Evolutionary conservation across 1,284 basidiomycete genomes (phyloP).

Genomic region (Sporisorium graminicola): DNA sequence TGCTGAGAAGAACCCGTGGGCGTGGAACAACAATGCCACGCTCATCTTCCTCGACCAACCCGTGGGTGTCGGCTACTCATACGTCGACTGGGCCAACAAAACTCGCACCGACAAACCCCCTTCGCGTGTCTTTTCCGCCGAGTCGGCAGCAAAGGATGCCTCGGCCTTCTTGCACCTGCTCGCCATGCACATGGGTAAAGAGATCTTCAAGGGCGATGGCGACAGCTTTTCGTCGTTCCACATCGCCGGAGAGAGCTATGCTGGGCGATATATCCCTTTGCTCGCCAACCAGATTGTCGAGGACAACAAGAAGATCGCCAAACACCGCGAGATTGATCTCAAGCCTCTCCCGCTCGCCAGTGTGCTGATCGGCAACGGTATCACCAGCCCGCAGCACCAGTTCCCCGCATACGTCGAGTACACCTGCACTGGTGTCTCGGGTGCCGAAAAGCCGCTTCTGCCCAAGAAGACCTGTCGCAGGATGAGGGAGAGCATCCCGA

Average conservation of each 20-base stretch:
- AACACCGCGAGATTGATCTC: conserved; percentile 59
- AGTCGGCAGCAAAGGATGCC: conserved; percentile 62
- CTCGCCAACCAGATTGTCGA: conserved; percentile 61
- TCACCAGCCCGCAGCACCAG: conserved; percentile 64
- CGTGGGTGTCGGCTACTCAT: conserved; percentile 66
- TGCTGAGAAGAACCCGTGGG: conserved; percentile 59
- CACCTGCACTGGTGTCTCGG: conserved; percentile 61
- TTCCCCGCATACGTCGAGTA: conserved; percentile 65
- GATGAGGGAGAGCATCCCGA: conserved; percentile 54
- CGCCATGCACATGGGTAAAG: conserved; percentile 54
- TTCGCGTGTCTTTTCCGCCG: conserved; percentile 54
- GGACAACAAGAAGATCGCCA: conserved; percentile 60
- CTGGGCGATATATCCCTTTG: conserved; percentile 64
- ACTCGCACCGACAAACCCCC: conserved; percentile 56
- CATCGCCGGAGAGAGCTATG: conserved; percentile 67
- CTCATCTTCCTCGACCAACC: conserved; percentile 68
- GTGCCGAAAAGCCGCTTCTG: conserved; percentile 51
- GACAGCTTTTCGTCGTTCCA: conserved; percentile 50
- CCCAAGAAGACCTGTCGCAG: conserved; percentile 48
- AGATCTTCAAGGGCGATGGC: conserved; percentile 39
- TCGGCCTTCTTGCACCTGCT: conserved; percentile 67
- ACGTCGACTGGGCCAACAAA: conserved; percentile 66
- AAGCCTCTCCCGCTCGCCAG: conserved; percentile 58
- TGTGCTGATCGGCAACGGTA: conserved; percentile 68
- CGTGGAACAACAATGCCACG: conserved; percentile 66